Evolutionary conservation across 176 grass and related monocot species (phyloP), one percentile per base, ranked within the genome.

Genomic region (Paspalum notatum): DNA sequence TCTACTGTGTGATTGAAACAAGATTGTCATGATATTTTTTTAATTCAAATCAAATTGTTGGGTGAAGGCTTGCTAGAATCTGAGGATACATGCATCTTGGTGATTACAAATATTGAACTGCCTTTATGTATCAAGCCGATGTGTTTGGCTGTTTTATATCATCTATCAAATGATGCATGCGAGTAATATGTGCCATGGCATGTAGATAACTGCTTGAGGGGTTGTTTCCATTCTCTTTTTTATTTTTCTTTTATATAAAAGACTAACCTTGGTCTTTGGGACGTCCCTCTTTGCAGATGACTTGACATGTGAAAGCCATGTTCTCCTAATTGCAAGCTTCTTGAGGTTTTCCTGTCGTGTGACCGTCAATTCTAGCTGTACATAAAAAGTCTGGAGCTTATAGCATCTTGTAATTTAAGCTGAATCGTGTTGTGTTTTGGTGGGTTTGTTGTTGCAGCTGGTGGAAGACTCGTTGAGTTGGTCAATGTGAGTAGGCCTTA

Each of bases 351-450:
- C 39, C 51, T 18, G 53, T 37, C 48, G 79, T 26, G 21, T 59
- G 72, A 78, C 43, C 49, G 38, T 48, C 65, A 75, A 65, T 53
- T 76, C 39, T 18, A 78, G 66, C 59, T 90, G 88, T 90, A 86
- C 83, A 90, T 85, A 82, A 78, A 72, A 67, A 60, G 83, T 61
- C 73, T 38, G 59, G 83, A 82, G 67, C 42, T 24, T 77, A 82
- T 58, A 77, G 41, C 49, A 85, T 72, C 65, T 52, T 89, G 77
- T 77, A 76, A 81, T 77, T 72, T 82, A 66, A 67, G 58, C 50
- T 66, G 48, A 9, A 21, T 18, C 42, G 38, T 10, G 1, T 77
- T 38, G 12, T 8, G 32, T 17, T 9, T 9, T 5, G 16, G 40
- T 43, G 39, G 5, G 12, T 47, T 58, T 79, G 48, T 55, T 7